Conservation (phyloP, 768 basidiomycete genomes). For the Russula sp. region DNA sequence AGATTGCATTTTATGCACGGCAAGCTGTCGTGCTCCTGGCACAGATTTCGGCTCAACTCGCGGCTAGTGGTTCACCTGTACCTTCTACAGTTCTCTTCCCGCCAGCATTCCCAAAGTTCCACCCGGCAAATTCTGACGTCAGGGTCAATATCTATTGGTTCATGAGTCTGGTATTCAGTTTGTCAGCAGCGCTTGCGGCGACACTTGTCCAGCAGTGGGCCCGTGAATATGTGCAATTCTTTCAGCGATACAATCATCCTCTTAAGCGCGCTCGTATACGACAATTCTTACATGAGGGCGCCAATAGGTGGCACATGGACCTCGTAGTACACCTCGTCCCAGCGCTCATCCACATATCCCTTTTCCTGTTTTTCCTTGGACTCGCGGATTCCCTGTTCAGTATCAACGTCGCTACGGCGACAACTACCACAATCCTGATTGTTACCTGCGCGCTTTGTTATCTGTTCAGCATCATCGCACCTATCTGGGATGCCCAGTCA, state of each 20-base stretch:
- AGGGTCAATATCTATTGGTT: conserved; percentile 47
- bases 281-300: conserved; percentile 40
- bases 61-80: conserved; percentile 14
- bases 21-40: conserved; percentile 22
- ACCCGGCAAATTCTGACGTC: conserved; percentile 35
- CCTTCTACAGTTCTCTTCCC: neutral
- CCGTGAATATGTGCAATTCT: neutral
- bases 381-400: conserved; percentile 46
- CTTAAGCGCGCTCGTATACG: conserved; percentile 43
- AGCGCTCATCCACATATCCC: conserved; percentile 47
- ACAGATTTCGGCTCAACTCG: conserved; percentile 26
- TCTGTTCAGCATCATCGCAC: conserved; percentile 23
- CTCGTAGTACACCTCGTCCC: conserved; percentile 46
- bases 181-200: conserved; percentile 44
- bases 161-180: conserved; percentile 38
- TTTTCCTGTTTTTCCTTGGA: conserved; percentile 50
- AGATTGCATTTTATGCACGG: neutral
- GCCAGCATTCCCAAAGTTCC: conserved; percentile 16
- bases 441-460: conserved; percentile 23
- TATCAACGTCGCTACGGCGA: conserved; percentile 26
- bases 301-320: conserved; percentile 43
- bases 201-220: conserved; percentile 42
- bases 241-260: conserved; percentile 32
- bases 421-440: conserved; percentile 8
- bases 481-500: conserved; percentile 18